Conservation (phyloP, 2,329 filamentous ascomycete genomes). For the Pyricularia grisea region DNA sequence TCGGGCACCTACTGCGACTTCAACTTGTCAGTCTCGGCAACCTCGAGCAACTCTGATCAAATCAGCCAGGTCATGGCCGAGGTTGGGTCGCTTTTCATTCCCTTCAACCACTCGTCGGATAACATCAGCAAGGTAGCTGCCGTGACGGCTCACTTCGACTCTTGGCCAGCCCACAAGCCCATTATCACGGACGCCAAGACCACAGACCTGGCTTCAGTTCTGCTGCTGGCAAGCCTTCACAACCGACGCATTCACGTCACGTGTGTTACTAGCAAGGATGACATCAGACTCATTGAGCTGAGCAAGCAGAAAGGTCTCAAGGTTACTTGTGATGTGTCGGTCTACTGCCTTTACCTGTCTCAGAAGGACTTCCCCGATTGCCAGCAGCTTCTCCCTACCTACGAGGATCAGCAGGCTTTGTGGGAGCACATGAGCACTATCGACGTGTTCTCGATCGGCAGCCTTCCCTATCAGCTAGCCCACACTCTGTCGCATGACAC, state of each 20-base stretch:
- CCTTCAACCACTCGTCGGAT: conserved; percentile 71
- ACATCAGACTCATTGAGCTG: conserved; percentile 66
- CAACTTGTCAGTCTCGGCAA: conserved; percentile 70
- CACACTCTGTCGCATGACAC: conserved; percentile 40
- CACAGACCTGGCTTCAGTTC: conserved; percentile 71
- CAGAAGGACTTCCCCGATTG: conserved; percentile 61
- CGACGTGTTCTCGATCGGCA: conserved; percentile 72
- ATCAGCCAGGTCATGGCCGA: conserved; percentile 63
- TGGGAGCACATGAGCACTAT: conserved; percentile 67
- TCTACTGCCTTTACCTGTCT: conserved; percentile 69
- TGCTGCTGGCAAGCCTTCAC: conserved; percentile 69
- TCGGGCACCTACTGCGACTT: conserved; percentile 62
- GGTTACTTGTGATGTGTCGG: conserved; percentile 74
- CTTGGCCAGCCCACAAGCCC: conserved; percentile 69
- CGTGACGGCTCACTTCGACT: conserved; percentile 68
- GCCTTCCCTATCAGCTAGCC: conserved; percentile 68
- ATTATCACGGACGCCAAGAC: conserved; percentile 75
- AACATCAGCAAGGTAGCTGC: conserved; percentile 79
- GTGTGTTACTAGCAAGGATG: conserved; percentile 71
- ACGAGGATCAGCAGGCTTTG: conserved; percentile 59
- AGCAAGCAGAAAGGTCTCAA: conserved; percentile 75
- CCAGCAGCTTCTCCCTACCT: conserved; percentile 53
- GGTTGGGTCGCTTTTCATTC: conserved; percentile 73
- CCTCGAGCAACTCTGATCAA: conserved; percentile 63
- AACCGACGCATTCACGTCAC: conserved; percentile 71